A percentile compares a stretch with the other conserved stretches of the same genome.
Conservation (phyloP, 257 asterid species). For the Eucommia ulmoides region DNA sequence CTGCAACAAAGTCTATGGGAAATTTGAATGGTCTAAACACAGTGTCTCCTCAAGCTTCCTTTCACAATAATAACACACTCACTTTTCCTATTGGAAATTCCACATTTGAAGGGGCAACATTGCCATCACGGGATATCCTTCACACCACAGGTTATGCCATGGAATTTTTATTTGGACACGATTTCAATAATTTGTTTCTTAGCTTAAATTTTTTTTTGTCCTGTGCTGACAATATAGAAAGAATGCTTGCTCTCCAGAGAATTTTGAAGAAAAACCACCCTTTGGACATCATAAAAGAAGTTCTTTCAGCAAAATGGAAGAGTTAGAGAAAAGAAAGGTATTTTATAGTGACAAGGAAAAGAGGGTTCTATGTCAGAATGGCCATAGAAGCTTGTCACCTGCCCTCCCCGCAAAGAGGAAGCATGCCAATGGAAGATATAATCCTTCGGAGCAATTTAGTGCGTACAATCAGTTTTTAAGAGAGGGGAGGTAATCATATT, state of each 20-base stretch:
- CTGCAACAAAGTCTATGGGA: conserved; percentile 19
- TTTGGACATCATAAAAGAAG: conserved; percentile 26
- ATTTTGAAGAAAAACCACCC: conserved; percentile 25
- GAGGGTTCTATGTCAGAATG: conserved; percentile 15
- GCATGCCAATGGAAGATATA: conserved; percentile 22
- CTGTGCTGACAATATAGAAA: no score
- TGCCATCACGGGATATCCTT: conserved; percentile 18
- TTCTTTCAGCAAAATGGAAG: conserved; percentile 29
- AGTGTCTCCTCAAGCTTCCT: conserved; percentile 29
- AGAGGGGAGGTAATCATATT: conserved; percentile 63
- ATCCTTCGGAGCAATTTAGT: conserved; percentile 48
- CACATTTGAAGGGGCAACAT: conserved; percentile 25
- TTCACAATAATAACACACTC: conserved; percentile 20
- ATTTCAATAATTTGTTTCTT: no score
- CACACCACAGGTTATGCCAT: conserved; percentile 33
- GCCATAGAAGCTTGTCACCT: conserved; percentile 16
- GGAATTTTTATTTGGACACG: not conserved
- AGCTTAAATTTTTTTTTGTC: no score
- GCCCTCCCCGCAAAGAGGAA: conserved; percentile 38
- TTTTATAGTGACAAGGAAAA: conserved; percentile 25
- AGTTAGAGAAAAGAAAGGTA: conserved; percentile 27
- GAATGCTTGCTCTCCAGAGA: no score
- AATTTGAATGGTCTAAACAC: conserved; percentile 34
- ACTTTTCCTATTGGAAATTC: conserved; percentile 21
- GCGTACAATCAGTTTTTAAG: conserved; percentile 64